Base-by-base conservation (phyloP, 345 rosid species). In the Jatropha curcas region DNA sequence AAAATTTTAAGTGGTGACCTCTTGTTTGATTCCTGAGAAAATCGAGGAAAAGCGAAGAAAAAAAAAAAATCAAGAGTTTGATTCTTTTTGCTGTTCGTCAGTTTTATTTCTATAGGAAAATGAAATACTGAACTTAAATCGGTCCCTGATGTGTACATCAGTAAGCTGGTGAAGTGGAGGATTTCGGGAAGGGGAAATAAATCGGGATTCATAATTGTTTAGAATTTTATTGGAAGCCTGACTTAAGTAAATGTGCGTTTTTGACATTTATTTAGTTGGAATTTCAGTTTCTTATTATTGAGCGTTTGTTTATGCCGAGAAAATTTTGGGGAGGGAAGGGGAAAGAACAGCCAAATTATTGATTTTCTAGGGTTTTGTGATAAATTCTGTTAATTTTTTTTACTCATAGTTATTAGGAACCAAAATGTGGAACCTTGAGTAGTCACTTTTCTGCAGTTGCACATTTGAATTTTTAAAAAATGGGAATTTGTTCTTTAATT, bases 21-120 rank as follows among this genome's bases (percentile, higher is more conserved):
- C 48, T 24, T 67, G 71, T 37, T 59, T 70, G 60, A 57, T 37
- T 58, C 41, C 67, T 52, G 79, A 37, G 67, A 71, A 75, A 75
- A 22, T 28, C n/a, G n/a, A 41, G 34, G 13, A 64, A 41, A 50
- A 16, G 41, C 24, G 7, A 9, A 67, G 65, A 71, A 65, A 61
- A 56, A 30, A 53, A 71, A 65, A 61, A 56, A 30, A 53, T 43
- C 35, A 65, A 56, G 51, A 7, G 20, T 43, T 20, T 56, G 43
- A n/a, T 41, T 41, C 52, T 43, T 12, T 64, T 4, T 31, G 46
- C 8, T 30, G 35, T 56, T 43, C 13, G 0, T 64, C 16, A 8
- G 20, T 41, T 39, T 64, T 13, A 24, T 17, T 63, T 65, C 58
- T 5, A 63, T 11, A 6, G 6, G 52, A 19, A 34, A 11, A 17